Base-by-base conservation (phyloP, 2,329 filamentous ascomycete species). In the Saccharata proteae region DNA sequence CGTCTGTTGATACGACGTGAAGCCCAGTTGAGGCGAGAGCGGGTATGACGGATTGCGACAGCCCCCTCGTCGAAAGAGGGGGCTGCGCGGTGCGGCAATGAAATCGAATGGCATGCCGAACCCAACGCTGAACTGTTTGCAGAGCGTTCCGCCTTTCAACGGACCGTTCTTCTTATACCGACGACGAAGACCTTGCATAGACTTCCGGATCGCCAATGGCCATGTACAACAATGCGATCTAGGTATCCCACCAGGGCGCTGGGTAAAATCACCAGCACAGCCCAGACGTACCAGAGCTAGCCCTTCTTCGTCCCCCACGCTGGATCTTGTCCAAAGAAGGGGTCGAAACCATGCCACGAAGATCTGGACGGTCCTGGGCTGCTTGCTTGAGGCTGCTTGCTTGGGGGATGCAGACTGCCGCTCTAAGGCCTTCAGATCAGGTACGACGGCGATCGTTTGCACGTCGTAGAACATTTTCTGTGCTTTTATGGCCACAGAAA, bases 31-130 rank as follows among this genome's bases (percentile, higher is more conserved):
- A 77, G 42, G 3, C 68, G 59, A 5, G 63, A 59, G 0, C 74
- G 57, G 0, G 65, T 61, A 26, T 61, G 54, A 5, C 67, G 55
- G 2, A 80, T 59, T 0, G 59, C 51, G 1, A 50, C 34, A 0
- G 66, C 38, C 0, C 46, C 44, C 3, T 30, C 34, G 2, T 43
- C 35, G 27, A 55, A 55, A 0, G 44, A 30, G 2, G 32, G n/a
- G 32, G 1, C 46, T 47, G 5, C 41, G 39, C 0, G 71, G 67
- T 1, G 61, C 56, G 1, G 75, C 73, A 20, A 71, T 64, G 43
- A 74, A 80, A 32, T 80, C 79, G 49, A 80, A 81, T 0, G 67
- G 65, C 37, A 74, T 74, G 2, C 76, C 76, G 39, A 61, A 71
- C 38, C 75, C 75, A 17, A 62, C 59, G 2, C 56, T 49, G 36